These are phyloP conservation scores for Calonectria henricotiae DNA, from an alignment of 2,329 filamentous ascomycete genomes.

Conservation along the genomic window DNA sequence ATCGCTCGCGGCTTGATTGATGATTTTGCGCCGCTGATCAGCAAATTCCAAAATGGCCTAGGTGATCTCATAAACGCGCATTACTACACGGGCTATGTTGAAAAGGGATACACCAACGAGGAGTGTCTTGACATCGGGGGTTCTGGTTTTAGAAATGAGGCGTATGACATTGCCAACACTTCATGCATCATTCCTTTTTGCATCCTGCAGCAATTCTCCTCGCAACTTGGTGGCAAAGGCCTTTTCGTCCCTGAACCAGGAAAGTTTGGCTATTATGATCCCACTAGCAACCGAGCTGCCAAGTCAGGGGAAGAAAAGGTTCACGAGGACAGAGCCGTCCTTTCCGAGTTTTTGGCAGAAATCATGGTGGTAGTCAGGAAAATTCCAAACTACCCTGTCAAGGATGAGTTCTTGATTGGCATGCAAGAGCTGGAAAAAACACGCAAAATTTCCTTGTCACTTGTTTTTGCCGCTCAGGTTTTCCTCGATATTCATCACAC, in stretches of 20 bases:
- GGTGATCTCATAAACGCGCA: neutral
- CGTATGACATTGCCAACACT: slow-evolving; percentile 51
- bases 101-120: slow-evolving; percentile 28
- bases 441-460: slow-evolving; percentile 55
- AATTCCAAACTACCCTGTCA: slow-evolving; percentile 50
- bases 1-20: slow-evolving; percentile 57
- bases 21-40: slow-evolving; percentile 43
- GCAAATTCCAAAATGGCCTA: neutral
- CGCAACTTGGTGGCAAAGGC: neutral
- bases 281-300: slow-evolving; percentile 43
- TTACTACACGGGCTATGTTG: slow-evolving; percentile 16
- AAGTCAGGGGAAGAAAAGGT: slow-evolving; percentile 55
- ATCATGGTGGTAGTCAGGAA: slow-evolving; percentile 46
- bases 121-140: slow-evolving; percentile 5
- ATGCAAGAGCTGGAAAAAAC: slow-evolving; percentile 55
- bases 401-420: slow-evolving; percentile 57
- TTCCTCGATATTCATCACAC: slow-evolving; percentile 62
- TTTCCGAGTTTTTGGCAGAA: slow-evolving; percentile 57
- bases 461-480: slow-evolving; percentile 61
- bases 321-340: slow-evolving; percentile 56
- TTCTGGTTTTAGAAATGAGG: slow-evolving; percentile 40
- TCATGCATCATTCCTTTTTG: slow-evolving; percentile 45
- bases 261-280: slow-evolving; percentile 50
- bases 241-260: slow-evolving; percentile 51
- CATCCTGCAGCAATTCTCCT: neutral